Base-by-base conservation (phyloP, 176 grass and related monocot species). In the bread wheat (Triticum aestivum) region DNA sequence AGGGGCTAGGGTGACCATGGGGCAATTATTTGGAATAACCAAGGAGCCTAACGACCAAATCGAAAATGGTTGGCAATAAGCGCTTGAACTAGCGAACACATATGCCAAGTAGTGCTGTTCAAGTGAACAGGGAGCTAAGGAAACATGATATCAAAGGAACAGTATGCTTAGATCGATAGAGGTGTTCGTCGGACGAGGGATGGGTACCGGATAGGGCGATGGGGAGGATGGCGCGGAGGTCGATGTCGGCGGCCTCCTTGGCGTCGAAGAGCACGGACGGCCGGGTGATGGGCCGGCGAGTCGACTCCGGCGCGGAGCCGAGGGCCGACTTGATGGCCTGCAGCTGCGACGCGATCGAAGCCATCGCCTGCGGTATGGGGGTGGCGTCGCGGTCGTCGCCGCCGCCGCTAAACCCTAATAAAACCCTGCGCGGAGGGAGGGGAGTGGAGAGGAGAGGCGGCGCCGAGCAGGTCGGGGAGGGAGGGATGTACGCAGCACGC, bases 261-360 rank as follows among this genome's bases (percentile, higher is more conserved):
- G 88, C 86, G 69, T 91, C 90, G 82, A 91, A 96, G 41, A 98
- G 83, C 70, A 98, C 86, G 13, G 92, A 94, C 26, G 94, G 94
- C 9, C 94, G 97, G 5, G 90, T 91, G 65, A 89, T 83, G 26
- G 92, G 85, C 30, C 88, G 45, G 17, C 88, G 92, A 21, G 87
- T 47, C 12, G 81, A 27, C 49, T 78, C 88, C 10, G 92, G 84
- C 2, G 84, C 62, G 8, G 87, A 73, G 56, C 87, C 88, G 52
- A 91, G 12, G 18, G 83, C 89, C 78, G 96, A 91, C 86, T 90
- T 95, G 85, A 98, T 98, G 39, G 79, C 97, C 80, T 94, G 83
- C 39, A 98, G 92, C 88, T 98, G 93, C 27, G 90, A 83, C 12
- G 86, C 92, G 32, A 97, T 93, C 8, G 92, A 91, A 59, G 91